Evolutionary conservation across 225 moss, liverwort and hornwort species (phyloP), one percentile per base, ranked within the genome.

Genomic region (Pleurozium schreberi): DNA sequence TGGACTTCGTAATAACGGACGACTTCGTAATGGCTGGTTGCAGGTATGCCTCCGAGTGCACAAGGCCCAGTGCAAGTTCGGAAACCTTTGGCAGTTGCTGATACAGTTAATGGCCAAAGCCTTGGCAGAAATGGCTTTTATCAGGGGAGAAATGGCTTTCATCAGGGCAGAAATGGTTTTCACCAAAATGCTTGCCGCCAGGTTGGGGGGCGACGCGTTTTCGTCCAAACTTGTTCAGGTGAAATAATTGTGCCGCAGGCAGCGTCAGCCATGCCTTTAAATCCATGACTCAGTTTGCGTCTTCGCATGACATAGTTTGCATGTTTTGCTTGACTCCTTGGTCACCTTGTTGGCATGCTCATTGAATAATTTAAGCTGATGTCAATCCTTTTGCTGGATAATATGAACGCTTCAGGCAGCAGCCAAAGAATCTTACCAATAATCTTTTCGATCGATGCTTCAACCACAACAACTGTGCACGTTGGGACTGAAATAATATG

Each of bases 21-120:
- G 21, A 31, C 26, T 68, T 63, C 21, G 13, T 69, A n/a, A 88
- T 90, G 87, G 63, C 49, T 47, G 59, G 36, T 20, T 82, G 84
- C 91, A 93, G 94, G 93, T 75, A 98, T 98, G 98, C 94, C 98
- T 94, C 96, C 98, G 87, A 96, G 95, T 92, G 93, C 95, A 85
- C 93, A 95, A 90, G 95, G 98, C 92, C 97, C 97, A 87, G 96
- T 97, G 86, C 98, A 98, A 92, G 94, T 97, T 85, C 98, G 94
- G 90, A 95, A 96, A 82, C 93, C 98, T 84, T 91, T 98, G 92
- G 93, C 96, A 85, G 95, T 98, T 78, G 90, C 96, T 50, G 98
- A 98, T 91, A 90, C 93, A 84, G 95, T 96, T 49, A 96, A 96
- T 90, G 94, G 95, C 88, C 93, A 94, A 85, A 94, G 95, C 57